Evolutionary conservation across 129 eudicot species (phyloP), one percentile per base, ranked within the genome.

Genomic region (Ambrosia trifida): DNA sequence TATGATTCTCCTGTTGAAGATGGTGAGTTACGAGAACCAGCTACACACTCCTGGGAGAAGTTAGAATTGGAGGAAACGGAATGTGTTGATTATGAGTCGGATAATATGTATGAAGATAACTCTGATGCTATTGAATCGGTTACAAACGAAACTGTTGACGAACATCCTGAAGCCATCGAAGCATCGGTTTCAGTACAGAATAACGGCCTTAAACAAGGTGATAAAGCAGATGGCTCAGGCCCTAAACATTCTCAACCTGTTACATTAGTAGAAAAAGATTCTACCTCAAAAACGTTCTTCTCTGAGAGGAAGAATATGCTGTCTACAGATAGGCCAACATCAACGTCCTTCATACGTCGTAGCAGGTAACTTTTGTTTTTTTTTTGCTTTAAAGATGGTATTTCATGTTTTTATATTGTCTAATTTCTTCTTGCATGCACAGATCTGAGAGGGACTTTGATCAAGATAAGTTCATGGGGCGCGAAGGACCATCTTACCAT

Each of bases 21-120:
- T 64, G 82, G 82, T 0, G 82, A 77, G 72, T 71, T 77, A 31
- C 62, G 81, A 43, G 81, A 75, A 30, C 80, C 80, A 56, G 38
- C 20, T 24, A 51, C 31, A 36, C 68, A 32, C 69, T 19, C 58
- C 19, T 76, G 80, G 80, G 68, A 90, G 79, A 89, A 76, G 17
- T 79, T 77, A 74, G 87, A 83, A 33, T 16, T 73, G 57, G 89
- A 87, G 61, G 85, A 81, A n/a, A 65, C 54, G 63, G 97, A 91
- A 64, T 83, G 82, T 77, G 90, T 86, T 11, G 94, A 86, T 75
- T 91, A 86, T 77, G 97, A 85, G 50, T 84, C 90, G 20, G 96
- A 86, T 75, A 78, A 83, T 40, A 84, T 81, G 69, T 83, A 83
- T 8, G 83, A 83, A 68, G 87, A 79, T 72, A 85, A 79, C 18